Conservation (phyloP, 257 asterid species). For the Salvia miltiorrhiza region DNA sequence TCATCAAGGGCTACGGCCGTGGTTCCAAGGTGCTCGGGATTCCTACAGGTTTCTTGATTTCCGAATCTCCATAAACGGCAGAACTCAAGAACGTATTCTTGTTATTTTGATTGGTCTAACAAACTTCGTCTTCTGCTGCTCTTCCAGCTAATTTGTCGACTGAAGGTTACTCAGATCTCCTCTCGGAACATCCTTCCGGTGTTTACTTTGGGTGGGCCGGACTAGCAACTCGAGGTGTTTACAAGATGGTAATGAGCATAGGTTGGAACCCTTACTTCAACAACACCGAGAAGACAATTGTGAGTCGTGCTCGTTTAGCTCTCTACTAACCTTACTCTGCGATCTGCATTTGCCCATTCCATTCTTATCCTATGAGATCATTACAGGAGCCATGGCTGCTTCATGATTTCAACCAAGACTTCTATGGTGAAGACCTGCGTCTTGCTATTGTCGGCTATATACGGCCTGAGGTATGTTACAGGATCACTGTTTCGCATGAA, state of each 20-base stretch:
- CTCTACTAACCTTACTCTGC: background rate
- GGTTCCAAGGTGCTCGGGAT: conserved; percentile 98
- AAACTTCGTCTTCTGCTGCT: conserved; percentile 6
- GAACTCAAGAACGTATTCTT: background rate
- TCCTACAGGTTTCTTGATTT: conserved; percentile 70
- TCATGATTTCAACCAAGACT: conserved; percentile 75
- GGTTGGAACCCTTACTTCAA: conserved; percentile 96
- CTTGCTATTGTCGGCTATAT: conserved; percentile 81
- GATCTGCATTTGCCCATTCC: background rate
- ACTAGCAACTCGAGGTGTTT: conserved; percentile 55
- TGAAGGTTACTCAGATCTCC: conserved; percentile 59
- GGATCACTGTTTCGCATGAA: background rate
- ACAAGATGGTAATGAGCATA: conserved; percentile 95
- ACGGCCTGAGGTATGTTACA: conserved; percentile 63
- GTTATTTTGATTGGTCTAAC: background rate
- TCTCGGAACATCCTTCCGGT: conserved; percentile 81
- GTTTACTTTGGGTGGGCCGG: conserved; percentile 95
- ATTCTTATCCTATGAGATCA: conserved; percentile 9
- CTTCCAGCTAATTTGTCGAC: conserved; percentile 82
- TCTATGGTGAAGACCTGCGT: conserved; percentile 80
- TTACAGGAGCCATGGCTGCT: conserved; percentile 96
- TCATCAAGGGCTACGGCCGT: conserved; percentile 88
- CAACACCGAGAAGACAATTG: conserved; percentile 89
- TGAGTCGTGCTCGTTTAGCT: conserved; percentile 40
- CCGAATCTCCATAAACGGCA: background rate